phyloP scores from a whole-genome alignment of 306 rosid species.

The Clitoria ternatea region DNA sequence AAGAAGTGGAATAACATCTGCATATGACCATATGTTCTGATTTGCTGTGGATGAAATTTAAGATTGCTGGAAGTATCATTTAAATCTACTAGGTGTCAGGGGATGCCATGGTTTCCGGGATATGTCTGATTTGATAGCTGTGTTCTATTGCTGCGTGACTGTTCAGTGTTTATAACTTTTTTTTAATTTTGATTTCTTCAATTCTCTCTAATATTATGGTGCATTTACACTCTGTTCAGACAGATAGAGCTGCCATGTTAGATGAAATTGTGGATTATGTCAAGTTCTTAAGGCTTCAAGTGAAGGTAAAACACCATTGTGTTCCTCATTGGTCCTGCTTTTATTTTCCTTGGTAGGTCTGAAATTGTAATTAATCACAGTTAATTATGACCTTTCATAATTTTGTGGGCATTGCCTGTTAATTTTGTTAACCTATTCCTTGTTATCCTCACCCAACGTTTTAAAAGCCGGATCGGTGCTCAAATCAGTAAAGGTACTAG shows the following conservation, averaged over 20 bases:
- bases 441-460: slow-evolving; percentile 2
- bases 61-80: not conserved
- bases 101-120: not conserved
- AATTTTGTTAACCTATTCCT: not conserved
- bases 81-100: not conserved
- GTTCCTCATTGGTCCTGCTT: not conserved
- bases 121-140: not conserved
- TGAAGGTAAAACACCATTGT: slow-evolving; percentile 54
- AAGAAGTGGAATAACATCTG: not conserved
- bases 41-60: not conserved
- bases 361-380: not conserved
- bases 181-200: not conserved
- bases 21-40: not conserved
- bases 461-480: too few species aligned
- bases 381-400: not conserved
- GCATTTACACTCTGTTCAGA: slow-evolving; percentile 41
- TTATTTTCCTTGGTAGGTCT: not conserved
- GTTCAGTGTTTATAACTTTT: slow-evolving; percentile 15
- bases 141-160: slow-evolving; percentile 11
- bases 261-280: slow-evolving; percentile 99
- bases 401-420: not conserved
- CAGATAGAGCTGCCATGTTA: slow-evolving; percentile 97
- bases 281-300: slow-evolving; percentile 97
- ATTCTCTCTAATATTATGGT: slow-evolving; percentile 19
- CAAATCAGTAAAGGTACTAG: too few species aligned